Base-by-base conservation (phyloP, 2,329 filamentous ascomycete species). In the Hymenoscyphus infarciens region DNA sequence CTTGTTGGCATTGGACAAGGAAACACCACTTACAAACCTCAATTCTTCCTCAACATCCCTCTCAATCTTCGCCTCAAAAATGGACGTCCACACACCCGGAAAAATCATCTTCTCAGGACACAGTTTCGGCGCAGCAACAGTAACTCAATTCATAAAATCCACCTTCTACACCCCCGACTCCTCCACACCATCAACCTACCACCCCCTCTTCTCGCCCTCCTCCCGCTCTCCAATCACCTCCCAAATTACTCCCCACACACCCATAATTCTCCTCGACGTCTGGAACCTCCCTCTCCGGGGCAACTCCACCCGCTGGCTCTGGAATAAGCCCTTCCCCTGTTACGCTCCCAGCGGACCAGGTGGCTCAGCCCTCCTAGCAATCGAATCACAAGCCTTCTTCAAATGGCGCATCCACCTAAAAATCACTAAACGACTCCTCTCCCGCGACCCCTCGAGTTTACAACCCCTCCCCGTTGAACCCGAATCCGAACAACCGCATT, bases 31-130 rank as follows among this genome's bases (percentile, higher is more conserved):
- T 6, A 78, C 74, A 25, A 88, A 87, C 63, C 70, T 87, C 39
- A 86, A 87, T 67, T 74, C 70, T 10, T 79, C 78, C 1, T 77
- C 75, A 0, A 71, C 75, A 0, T 74, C 84, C 3, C 77, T 94
- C 0, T 74, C 77, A 11, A 82, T 83, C 71, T 88, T 96, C 64
- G 74, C 79, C 29, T 77, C 79, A n/a, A 78, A 77, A 60, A 80
- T 95, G 56, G 82, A 90, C 65, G 82, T 96, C 3, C 84, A 87
- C 63, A 80, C 83, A 8, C 90, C 90, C 0, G 91, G 91, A 1
- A 84, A 82, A 59, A 86, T 96, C 55, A 83, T 87, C 52, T 94
- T 90, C 73, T 85, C 84, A 0, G 92, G 92, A 3, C 92, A 96
- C 75, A 92, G 88, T 19, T 96, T 96, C 68, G 92, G 92, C 25